These are phyloP conservation scores for Podaxis sp. DNA, from an alignment of 768 basidiomycete genomes.

Conservation along the genomic window DNA sequence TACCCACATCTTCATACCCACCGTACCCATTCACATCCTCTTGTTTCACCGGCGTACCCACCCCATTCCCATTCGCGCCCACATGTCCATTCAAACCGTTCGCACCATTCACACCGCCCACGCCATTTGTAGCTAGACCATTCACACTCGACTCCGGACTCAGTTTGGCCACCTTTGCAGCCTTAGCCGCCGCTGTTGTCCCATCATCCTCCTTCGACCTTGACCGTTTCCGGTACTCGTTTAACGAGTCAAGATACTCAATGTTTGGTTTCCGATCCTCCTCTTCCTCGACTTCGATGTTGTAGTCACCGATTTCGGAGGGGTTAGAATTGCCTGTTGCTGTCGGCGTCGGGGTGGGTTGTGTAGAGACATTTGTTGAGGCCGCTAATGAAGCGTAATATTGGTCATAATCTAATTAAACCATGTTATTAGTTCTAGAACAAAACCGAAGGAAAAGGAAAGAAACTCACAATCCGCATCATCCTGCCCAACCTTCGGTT, in stretches of 20 bases:
- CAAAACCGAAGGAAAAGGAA: neutral
- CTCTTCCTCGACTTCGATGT: slow-evolving; percentile 48
- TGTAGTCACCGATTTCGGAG: slow-evolving; percentile 40
- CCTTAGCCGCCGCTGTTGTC: slow-evolving; percentile 26
- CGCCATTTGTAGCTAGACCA: slow-evolving; percentile 6
- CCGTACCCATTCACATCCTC: slow-evolving; percentile 22
- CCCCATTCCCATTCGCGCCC: slow-evolving; percentile 11
- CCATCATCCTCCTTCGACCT: slow-evolving; percentile 54
- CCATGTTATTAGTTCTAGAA: neutral
- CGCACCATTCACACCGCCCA: slow-evolving; percentile 7
- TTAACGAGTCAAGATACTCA: slow-evolving; percentile 66
- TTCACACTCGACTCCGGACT: slow-evolving; percentile 14
- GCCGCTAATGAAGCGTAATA: slow-evolving; percentile 80
- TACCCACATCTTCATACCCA: slow-evolving; percentile 21
- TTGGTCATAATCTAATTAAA: slow-evolving; percentile 65
- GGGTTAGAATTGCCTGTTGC: slow-evolving; percentile 43
- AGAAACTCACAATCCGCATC: slow-evolving; percentile 63
- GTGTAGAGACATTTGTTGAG: slow-evolving; percentile 50
- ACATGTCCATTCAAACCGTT: slow-evolving; percentile 20
- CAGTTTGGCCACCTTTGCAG: slow-evolving; percentile 38
- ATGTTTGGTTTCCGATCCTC: slow-evolving; percentile 67
- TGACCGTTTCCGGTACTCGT: slow-evolving; percentile 73
- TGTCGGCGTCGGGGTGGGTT: slow-evolving; percentile 60
- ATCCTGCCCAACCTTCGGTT: slow-evolving; percentile 43
- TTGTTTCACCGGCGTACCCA: slow-evolving; percentile 16